Percentiles rank a stretch among this genome's conserved stretches.
phyloP scores from a whole-genome alignment of 176 grass and related monocot genomes.

The Musa schizocarpa region DNA sequence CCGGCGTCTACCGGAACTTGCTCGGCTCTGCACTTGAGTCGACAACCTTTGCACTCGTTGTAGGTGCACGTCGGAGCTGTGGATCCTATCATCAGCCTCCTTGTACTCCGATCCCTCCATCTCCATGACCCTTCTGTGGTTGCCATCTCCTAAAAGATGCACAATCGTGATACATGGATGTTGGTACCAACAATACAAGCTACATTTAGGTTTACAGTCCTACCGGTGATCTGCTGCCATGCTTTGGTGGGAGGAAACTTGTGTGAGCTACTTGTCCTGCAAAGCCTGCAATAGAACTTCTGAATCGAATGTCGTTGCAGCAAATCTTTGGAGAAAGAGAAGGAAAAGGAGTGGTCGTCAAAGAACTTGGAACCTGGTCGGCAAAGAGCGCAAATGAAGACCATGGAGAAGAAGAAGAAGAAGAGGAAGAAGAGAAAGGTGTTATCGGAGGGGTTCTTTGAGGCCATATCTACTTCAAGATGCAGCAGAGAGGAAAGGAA shows the following conservation, averaged over 20 bases:
- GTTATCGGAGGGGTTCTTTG: neutral
- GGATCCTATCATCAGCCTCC: constrained; percentile 76
- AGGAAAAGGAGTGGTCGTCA: too few species aligned
- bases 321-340: too few species aligned
- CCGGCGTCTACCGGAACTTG: constrained; percentile 82
- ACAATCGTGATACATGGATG: too few species aligned
- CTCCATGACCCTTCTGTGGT: too few species aligned
- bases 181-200: neutral
- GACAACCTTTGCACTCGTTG: constrained; percentile 85
- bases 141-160: too few species aligned
- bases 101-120: neutral
- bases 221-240: neutral
- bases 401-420: neutral
- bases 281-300: neutral
- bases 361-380: neutral
- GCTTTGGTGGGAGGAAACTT: neutral
- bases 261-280: neutral
- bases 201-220: too few species aligned
- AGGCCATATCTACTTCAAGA: neutral
- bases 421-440: neutral
- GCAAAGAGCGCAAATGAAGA: neutral
- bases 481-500: neutral
- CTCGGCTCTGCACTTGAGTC: constrained; percentile 75
- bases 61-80: constrained; percentile 74
- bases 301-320: too few species aligned